Percentiles rank a stretch among this genome's conserved stretches.
Conservation (phyloP, 192 early-diverging fungal species). For the Umbelopsis sp. region DNA sequence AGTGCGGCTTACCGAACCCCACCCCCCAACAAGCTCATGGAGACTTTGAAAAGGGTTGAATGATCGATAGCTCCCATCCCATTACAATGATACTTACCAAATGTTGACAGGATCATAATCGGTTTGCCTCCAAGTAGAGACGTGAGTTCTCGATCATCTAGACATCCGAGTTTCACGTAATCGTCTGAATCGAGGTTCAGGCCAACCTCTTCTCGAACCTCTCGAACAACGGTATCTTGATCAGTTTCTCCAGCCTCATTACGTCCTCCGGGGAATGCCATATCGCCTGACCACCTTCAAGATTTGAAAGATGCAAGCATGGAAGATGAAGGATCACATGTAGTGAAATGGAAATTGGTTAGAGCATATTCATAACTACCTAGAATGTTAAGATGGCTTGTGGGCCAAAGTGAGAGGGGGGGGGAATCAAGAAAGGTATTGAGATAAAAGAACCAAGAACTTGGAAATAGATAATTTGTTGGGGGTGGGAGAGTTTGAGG, state of each 20-base stretch:
- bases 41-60: not conserved
- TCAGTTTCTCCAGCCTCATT: conserved; percentile 33
- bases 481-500: not conserved
- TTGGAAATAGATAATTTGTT: not conserved
- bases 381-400: conserved; percentile 16
- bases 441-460: not conserved
- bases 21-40: not conserved
- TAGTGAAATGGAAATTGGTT: not conserved
- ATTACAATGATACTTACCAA: conserved; percentile 29
- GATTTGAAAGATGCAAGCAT: not conserved
- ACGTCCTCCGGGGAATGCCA: conserved; percentile 35
- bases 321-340: conserved; percentile 5
- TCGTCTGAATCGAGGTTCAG: conserved; percentile 18
- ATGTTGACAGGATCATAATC: conserved; percentile 33
- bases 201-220: conserved; percentile 36
- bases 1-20: not conserved
- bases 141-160: conserved; percentile 30
- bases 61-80: not conserved
- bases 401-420: not conserved
- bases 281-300: conserved; percentile 32
- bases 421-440: not conserved
- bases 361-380: not conserved
- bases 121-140: conserved; percentile 19
- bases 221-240: conserved; percentile 28
- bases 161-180: conserved; percentile 21